Evolutionary conservation across 2,329 filamentous ascomycete species (phyloP).

Genomic region (Aspergillus niger): DNA sequence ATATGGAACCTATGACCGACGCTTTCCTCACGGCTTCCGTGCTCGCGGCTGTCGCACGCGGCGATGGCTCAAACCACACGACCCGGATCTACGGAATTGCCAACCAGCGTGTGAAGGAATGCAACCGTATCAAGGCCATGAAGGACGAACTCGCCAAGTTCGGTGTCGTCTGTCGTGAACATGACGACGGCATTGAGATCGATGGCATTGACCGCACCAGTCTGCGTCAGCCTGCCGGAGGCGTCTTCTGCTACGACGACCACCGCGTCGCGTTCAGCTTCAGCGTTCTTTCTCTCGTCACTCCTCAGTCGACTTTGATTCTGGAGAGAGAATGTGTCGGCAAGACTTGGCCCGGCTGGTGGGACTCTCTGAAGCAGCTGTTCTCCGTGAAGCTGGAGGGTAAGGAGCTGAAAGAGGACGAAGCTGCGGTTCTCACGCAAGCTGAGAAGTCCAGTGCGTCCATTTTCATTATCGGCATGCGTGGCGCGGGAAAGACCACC

Average conservation of each 20-base stretch:
- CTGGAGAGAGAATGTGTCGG: constrained; percentile 89
- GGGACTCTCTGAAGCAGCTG: constrained; percentile 79
- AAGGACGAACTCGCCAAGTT: constrained; percentile 92
- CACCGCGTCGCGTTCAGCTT: constrained; percentile 99
- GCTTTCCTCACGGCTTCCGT: constrained; percentile 95
- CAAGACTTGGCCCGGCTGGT: constrained; percentile 99
- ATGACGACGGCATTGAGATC: constrained; percentile 85
- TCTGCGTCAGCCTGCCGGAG: constrained; percentile 59
- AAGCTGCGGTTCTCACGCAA: constrained; percentile 39
- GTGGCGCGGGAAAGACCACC: constrained; percentile 94
- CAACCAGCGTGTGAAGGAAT: constrained; percentile 97
- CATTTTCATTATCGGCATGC: constrained; percentile 95
- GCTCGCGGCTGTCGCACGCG: constrained; percentile 82
- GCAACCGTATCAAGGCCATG: constrained; percentile 95
- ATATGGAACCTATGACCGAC: constrained; percentile 99
- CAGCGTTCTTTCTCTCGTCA: constrained; percentile 76
- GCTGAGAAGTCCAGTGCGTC: constrained; percentile 58
- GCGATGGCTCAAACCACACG: constrained; percentile 60
- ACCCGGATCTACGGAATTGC: constrained; percentile 93
- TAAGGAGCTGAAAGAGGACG: constrained; percentile 57
- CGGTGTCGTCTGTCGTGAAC: constrained; percentile 79
- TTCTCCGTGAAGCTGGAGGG: constrained; percentile 80
- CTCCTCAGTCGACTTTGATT: constrained; percentile 72
- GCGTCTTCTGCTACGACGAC: constrained; percentile 92
- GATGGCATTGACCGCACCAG: constrained; percentile 58